These are phyloP conservation scores for Usnea hakonensis DNA, from an alignment of 495 filamentous ascomycete species.

Conservation along the genomic window DNA sequence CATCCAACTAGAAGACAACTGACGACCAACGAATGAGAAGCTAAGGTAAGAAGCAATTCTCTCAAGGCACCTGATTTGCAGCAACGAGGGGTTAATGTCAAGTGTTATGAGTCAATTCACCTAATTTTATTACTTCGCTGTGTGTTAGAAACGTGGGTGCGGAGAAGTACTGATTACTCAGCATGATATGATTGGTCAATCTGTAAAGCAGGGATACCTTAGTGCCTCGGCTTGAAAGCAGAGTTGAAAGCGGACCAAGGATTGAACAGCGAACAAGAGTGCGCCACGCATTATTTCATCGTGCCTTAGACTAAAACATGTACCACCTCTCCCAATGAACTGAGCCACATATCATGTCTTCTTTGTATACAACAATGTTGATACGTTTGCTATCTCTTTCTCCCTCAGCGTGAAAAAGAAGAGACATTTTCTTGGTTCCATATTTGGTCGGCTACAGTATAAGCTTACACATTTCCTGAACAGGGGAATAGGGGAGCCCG, in stretches of 20 bases:
- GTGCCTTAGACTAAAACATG: background rate
- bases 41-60: background rate
- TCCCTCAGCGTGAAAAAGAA: background rate
- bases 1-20: background rate
- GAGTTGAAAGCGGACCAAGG: background rate
- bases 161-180: too few relatives aligned
- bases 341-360: conserved; percentile 1
- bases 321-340: background rate
- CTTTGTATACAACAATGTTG: background rate
- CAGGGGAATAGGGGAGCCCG: too few relatives aligned
- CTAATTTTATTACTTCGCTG: background rate
- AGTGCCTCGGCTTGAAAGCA: too few relatives aligned
- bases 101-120: background rate
- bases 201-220: too few relatives aligned
- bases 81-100: background rate
- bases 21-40: background rate
- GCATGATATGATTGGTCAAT: background rate
- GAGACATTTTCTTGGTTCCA: background rate
- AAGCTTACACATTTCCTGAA: background rate
- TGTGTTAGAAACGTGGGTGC: background rate
- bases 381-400: background rate
- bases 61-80: background rate
- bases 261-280: background rate
- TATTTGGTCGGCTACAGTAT: background rate
- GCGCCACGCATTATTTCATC: background rate